phyloP scores from a whole-genome alignment of 192 early-diverging fungal species.

The Glomus cerebriforme region DNA sequence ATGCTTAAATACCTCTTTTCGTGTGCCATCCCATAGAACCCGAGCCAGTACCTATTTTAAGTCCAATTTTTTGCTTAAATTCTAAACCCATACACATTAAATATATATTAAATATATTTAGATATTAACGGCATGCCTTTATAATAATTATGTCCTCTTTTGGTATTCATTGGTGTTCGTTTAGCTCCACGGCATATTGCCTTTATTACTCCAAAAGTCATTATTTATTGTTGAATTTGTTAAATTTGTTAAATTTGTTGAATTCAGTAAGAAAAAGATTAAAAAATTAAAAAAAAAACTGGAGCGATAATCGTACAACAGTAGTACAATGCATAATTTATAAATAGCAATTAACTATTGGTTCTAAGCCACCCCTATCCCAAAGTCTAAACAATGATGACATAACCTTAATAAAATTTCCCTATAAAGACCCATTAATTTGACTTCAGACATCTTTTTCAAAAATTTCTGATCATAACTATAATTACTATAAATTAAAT shows the following conservation, averaged over 20 bases:
- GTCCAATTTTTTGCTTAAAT: background rate
- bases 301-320: background rate
- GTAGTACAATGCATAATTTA: background rate
- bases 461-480: background rate
- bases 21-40: slow-evolving; percentile 67
- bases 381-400: background rate
- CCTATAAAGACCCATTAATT: background rate
- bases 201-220: slow-evolving; percentile 53
- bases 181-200: slow-evolving; percentile 56
- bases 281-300: too few relatives aligned
- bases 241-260: too few relatives aligned
- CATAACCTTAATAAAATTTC: background rate
- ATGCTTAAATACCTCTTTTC: slow-evolving; percentile 39
- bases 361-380: background rate
- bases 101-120: background rate
- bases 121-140: slow-evolving; percentile 45
- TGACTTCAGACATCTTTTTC: background rate
- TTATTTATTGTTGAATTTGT: background rate
- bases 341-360: background rate
- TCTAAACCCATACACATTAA: background rate
- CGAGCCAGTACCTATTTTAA: slow-evolving; percentile 53
- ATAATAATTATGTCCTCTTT: slow-evolving; percentile 62
- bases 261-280: too few relatives aligned
- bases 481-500: background rate
- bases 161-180: slow-evolving; percentile 54